Conservation (phyloP, 2,329 filamentous ascomycete species). For the Thermothelomyces thermophilus region DNA sequence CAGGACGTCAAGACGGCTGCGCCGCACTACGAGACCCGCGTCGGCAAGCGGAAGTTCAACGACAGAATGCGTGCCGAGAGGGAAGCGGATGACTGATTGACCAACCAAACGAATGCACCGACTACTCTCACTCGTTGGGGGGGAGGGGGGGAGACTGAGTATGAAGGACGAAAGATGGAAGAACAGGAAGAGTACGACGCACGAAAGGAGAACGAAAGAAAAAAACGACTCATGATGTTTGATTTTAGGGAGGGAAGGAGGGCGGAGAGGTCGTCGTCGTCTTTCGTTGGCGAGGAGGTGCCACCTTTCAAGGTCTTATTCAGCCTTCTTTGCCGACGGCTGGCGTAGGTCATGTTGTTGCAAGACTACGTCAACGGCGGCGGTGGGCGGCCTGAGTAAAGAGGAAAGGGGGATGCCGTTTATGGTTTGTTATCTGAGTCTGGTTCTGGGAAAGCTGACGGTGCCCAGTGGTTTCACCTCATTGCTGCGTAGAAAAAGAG, state of each 20-base stretch:
- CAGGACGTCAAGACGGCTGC: slow-evolving; percentile 68
- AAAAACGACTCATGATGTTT: not conserved
- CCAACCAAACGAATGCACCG: not conserved
- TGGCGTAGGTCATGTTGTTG: too few relatives aligned
- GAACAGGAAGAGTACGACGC: not conserved
- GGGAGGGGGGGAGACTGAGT: not conserved
- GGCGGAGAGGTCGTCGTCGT: too few relatives aligned
- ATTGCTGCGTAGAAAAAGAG: slow-evolving; percentile 8
- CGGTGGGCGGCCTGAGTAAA: too few relatives aligned
- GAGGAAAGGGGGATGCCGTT: too few relatives aligned
- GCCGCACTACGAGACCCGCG: slow-evolving; percentile 81
- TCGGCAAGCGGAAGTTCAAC: slow-evolving; percentile 72
- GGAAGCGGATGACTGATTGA: slow-evolving; percentile 17
- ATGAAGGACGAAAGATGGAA: not conserved
- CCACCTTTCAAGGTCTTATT: too few relatives aligned
- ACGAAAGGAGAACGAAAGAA: not conserved
- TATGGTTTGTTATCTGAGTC: not conserved
- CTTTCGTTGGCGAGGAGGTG: too few relatives aligned
- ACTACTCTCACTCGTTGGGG: too few relatives aligned
- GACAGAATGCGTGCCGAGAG: slow-evolving; percentile 42
- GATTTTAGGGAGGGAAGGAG: too few relatives aligned
- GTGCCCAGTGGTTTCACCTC: not conserved
- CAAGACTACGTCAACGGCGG: too few relatives aligned
- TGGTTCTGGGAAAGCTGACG: not conserved
- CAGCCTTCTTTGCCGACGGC: too few relatives aligned